phyloP scores from a whole-genome alignment of 2,329 filamentous ascomycete species.

The Exophiala sideris region DNA sequence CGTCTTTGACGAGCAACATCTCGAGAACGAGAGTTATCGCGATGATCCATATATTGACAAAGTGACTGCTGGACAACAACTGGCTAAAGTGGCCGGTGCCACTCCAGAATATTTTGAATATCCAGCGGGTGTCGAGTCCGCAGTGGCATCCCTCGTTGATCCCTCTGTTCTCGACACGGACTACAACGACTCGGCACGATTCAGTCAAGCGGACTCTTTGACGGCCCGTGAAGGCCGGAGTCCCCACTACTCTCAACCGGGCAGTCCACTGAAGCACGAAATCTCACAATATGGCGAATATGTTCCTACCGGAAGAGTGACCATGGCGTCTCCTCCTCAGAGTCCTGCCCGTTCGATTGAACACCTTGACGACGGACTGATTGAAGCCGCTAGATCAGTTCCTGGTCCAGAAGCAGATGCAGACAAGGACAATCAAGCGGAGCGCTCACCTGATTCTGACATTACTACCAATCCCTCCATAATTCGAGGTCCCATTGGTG shows the following conservation, averaged over 20 bases:
- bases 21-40: constrained; percentile 58
- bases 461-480: constrained; percentile 82
- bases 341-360: constrained; percentile 39
- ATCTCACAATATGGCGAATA: constrained; percentile 36
- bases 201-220: constrained; percentile 18
- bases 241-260: constrained; percentile 23
- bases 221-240: constrained; percentile 33
- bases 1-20: constrained; percentile 50
- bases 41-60: constrained; percentile 55
- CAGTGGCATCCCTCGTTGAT: constrained; percentile 83
- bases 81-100: constrained; percentile 65
- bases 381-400: constrained; percentile 20
- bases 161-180: constrained; percentile 68
- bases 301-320: constrained; percentile 38
- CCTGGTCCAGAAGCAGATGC: constrained; percentile 4
- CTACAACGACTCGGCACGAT: constrained; percentile 14
- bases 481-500: constrained; percentile 69
- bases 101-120: constrained; percentile 76
- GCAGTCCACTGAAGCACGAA: constrained; percentile 47
- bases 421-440: constrained; percentile 11
- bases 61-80: constrained; percentile 63
- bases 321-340: constrained; percentile 51
- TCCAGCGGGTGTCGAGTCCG: constrained; percentile 74
- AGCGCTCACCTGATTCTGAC: constrained; percentile 50
- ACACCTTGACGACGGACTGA: constrained; percentile 5